Evolutionary conservation across 176 grass and related monocot genomes (phyloP).

Genomic region (Oryza longistaminata): DNA sequence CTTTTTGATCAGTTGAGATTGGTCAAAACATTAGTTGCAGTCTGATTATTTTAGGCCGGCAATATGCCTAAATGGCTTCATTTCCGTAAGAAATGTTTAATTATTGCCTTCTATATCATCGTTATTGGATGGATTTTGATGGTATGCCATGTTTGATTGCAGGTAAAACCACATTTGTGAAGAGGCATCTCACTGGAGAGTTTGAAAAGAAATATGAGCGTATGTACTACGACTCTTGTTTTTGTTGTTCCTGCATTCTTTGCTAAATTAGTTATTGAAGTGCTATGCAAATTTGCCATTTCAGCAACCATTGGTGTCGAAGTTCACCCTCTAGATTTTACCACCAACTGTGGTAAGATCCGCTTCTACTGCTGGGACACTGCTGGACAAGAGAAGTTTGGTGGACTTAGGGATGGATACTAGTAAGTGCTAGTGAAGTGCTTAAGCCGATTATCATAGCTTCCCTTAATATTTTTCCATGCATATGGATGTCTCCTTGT

Average conservation of each 20-base stretch:
- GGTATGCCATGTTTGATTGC: neutral
- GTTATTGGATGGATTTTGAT: neutral
- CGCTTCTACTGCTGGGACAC: slow-evolving; percentile 94
- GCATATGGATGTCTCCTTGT: neutral
- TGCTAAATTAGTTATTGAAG: neutral
- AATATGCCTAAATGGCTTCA: neutral
- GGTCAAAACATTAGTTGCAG: neutral
- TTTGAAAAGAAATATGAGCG: slow-evolving; percentile 91
- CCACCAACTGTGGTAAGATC: slow-evolving; percentile 87
- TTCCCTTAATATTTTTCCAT: neutral
- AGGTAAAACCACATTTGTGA: slow-evolving; percentile 95
- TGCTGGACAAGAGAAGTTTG: slow-evolving; percentile 87
- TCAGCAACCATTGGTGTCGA: slow-evolving; percentile 91
- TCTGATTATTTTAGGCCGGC: neutral
- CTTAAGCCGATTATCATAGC: neutral
- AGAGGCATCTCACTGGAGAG: slow-evolving; percentile 93
- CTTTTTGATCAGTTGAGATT: neutral
- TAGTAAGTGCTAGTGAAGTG: slow-evolving; percentile 53
- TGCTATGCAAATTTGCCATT: neutral
- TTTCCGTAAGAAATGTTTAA: neutral
- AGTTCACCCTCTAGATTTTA: slow-evolving; percentile 85
- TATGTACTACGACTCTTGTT: slow-evolving; percentile 12
- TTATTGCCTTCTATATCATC: neutral
- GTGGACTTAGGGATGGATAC: slow-evolving; percentile 87
- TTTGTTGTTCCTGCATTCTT: neutral